A percentile compares a stretch with the other conserved stretches of the same genome.
phyloP scores from a whole-genome alignment of 2,329 filamentous ascomycete genomes.

The Ceratocystis smalleyi region DNA sequence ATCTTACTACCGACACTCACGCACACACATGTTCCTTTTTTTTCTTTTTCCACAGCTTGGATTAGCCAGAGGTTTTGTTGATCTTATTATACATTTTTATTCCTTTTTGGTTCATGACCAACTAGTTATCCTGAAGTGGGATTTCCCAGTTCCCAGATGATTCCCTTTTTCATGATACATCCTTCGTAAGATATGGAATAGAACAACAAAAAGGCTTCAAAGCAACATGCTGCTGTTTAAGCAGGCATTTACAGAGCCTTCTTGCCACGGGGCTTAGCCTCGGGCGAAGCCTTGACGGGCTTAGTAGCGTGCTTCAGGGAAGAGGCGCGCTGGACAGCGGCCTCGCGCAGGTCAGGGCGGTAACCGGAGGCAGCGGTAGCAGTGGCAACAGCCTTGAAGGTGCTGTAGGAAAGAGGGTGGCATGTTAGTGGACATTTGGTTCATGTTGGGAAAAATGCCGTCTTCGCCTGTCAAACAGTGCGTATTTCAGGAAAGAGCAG shows the following conservation, averaged over 20 bases:
- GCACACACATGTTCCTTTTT: not conserved
- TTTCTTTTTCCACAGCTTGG: too few species aligned
- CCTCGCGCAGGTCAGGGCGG: conserved; percentile 60
- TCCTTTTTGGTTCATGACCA: conserved; percentile 11
- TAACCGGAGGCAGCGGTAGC: conserved; percentile 71
- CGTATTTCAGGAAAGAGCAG: not conserved
- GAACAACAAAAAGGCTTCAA: conserved; percentile 13
- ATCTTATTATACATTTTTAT: conserved; percentile 11
- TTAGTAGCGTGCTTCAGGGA: conserved; percentile 69
- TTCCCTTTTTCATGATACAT: conserved; percentile 10
- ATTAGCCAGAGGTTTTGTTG: not conserved
- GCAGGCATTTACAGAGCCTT: conserved; percentile 38
- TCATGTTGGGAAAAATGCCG: too few species aligned
- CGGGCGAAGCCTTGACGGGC: conserved; percentile 58
- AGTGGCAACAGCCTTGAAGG: conserved; percentile 78
- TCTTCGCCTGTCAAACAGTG: too few species aligned
- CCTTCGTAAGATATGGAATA: conserved; percentile 7
- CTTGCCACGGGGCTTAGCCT: conserved; percentile 60
- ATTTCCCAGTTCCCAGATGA: conserved; percentile 4
- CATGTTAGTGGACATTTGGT: conserved; percentile 6
- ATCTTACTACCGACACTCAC: too few species aligned
- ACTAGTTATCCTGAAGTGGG: conserved; percentile 8
- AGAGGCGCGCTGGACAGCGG: conserved; percentile 72
- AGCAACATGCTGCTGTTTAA: conserved; percentile 8
- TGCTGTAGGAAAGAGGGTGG: conserved; percentile 35